Base-by-base conservation (phyloP, 2,329 filamentous ascomycete genomes). In the Aspergillus bombycis region DNA sequence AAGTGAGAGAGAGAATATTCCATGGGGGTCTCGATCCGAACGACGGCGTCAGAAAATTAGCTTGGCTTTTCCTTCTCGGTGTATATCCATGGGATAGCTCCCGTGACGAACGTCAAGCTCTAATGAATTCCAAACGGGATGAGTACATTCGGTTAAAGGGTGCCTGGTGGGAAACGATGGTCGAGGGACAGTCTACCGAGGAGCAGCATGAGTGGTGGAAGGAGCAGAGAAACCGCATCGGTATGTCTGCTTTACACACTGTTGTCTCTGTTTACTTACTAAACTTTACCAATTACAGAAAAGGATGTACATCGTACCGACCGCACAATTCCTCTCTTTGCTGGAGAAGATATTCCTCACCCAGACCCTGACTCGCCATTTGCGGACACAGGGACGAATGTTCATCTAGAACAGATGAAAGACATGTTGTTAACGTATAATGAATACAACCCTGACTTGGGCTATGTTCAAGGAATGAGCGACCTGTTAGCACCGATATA, bases 381-480 rank as follows among this genome's bases (percentile, higher is more conserved):
- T 77, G 92, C 94, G 14, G 91, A 94, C 52, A 87, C 89, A 4
- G 95, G 95, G 66, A 99, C 95, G 54, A 99, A 99, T 72, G 94
- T 97, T 7, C 95, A 99, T 78, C 86, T 99, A 67, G 95, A 99
- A 79, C 95, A 99, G 81, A 92, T 99, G 88, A 99, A 99, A 80
- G 95, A 99, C 76, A 96, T 99, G 92, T 89, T 99, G 0, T 85
- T 99, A 21, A 98, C 95, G 0, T 99, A 99, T 78, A 98, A 99
- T 76, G 95, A 99, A 80, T 96, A 96, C 80, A 99, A 99, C 81
- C 91, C 89, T 63, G 92, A 95, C 63, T 86, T 99, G 3, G 95
- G 96, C 56, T 99, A 99, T 74, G 95, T 99, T 1, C 95, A 99
- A 81, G 95, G 95, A 65, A 99, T 99, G 95, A 97, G 93, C 14